phyloP scores from a whole-genome alignment of 805 yeast species.

The Middelhovenomyces tepae region DNA sequence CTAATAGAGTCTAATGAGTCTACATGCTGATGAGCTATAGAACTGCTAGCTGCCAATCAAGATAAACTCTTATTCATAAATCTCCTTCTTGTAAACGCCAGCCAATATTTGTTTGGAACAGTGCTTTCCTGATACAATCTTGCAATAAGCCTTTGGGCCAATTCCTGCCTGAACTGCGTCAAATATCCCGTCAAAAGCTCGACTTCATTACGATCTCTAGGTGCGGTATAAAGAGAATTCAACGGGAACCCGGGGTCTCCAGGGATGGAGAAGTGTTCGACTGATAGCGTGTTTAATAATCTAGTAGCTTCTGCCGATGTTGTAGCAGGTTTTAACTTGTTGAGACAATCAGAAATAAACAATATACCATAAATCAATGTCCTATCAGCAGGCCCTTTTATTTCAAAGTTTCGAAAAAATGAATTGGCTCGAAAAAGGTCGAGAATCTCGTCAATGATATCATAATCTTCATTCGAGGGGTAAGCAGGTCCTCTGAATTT shows the following conservation, averaged over 20 bases:
- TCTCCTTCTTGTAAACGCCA: slow-evolving; percentile 88
- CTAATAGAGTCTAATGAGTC: no score
- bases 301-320: slow-evolving; percentile 34
- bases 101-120: slow-evolving; percentile 83
- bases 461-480: slow-evolving; percentile 66
- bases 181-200: slow-evolving; percentile 75
- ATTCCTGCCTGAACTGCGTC: slow-evolving; percentile 91
- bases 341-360: slow-evolving; percentile 76
- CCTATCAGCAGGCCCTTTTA: slow-evolving; percentile 91
- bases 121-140: slow-evolving; percentile 57
- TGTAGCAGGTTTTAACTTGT: slow-evolving; percentile 44
- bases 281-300: slow-evolving; percentile 70
- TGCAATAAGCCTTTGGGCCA: slow-evolving; percentile 68
- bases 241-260: slow-evolving; percentile 94
- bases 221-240: slow-evolving; percentile 68
- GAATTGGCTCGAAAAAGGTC: slow-evolving; percentile 94
- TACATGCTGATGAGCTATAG: no score
- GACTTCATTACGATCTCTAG: slow-evolving; percentile 63
- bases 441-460: slow-evolving; percentile 81
- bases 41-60: slow-evolving; percentile 3
- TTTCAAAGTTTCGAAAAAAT: slow-evolving; percentile 93
- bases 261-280: slow-evolving; percentile 84
- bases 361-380: slow-evolving; percentile 88
- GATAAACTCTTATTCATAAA: slow-evolving; percentile 88
- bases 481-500: slow-evolving; percentile 86